Conservation (phyloP, 305 asterid species). For the Fraxinus nigra region DNA sequence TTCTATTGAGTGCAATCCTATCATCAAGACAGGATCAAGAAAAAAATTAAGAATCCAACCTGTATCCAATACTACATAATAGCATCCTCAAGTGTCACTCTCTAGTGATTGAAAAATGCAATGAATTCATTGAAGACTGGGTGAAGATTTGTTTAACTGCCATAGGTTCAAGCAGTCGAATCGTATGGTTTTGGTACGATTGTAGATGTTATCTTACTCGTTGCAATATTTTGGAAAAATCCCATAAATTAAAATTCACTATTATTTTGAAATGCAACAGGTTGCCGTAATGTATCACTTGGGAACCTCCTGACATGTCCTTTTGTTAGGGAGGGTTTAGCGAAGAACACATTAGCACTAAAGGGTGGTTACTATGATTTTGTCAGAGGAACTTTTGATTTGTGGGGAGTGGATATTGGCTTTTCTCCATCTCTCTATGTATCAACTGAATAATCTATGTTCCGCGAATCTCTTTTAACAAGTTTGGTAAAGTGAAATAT, state of each 20-base stretch:
- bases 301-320: conserved; percentile 86
- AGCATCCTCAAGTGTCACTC: background rate
- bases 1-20: no score
- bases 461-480: no score
- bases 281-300: conserved; percentile 86
- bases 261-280: conserved; percentile 34
- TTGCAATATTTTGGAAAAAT: background rate
- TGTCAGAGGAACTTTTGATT: conserved; percentile 72
- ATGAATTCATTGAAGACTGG: conserved; percentile 88
- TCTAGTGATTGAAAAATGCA: conserved; percentile 16
- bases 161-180: conserved; percentile 41
- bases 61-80: background rate
- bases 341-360: conserved; percentile 66
- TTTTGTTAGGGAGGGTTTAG: conserved; percentile 76
- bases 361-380: conserved; percentile 91
- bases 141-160: conserved; percentile 74
- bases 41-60: background rate
- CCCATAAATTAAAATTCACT: background rate
- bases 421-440: conserved; percentile 65
- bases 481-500: background rate
- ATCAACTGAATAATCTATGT: conserved; percentile 32
- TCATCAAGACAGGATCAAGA: background rate
- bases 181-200: background rate
- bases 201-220: conserved; percentile 17
- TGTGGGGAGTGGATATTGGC: conserved; percentile 54